Conservation (phyloP, 305 asterid species). For the Rubia occidens region DNA sequence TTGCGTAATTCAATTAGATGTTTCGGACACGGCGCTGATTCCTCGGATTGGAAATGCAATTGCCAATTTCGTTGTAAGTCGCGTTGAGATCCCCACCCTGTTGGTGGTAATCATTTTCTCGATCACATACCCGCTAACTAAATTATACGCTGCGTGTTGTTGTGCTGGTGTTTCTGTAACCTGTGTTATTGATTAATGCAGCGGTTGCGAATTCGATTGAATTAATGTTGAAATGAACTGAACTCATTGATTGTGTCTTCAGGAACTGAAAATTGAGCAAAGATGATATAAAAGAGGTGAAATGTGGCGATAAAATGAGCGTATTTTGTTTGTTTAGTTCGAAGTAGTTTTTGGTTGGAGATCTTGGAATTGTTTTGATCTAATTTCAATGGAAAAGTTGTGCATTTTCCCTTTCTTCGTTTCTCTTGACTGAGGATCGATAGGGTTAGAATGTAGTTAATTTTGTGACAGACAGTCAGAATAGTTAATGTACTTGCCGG, state of each 20-base stretch:
- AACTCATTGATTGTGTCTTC: constrained; percentile 1
- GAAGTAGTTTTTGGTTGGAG: constrained; percentile 9
- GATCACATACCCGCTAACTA: constrained; percentile 23
- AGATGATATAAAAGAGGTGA: neutral
- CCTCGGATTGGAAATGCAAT: constrained; percentile 45
- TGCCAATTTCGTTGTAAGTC: constrained; percentile 10
- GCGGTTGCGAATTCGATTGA: constrained; percentile 6
- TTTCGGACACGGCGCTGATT: constrained; percentile 26
- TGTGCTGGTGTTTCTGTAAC: neutral
- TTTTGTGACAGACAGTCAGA: neutral
- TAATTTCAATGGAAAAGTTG: neutral
- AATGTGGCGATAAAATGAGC: neutral
- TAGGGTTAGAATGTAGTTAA: constrained; percentile 3
- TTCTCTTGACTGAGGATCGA: constrained; percentile 1
- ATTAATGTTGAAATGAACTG: constrained; percentile 7
- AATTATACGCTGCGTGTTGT: neutral
- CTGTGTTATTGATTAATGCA: constrained; percentile 8
- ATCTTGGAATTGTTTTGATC: neutral
- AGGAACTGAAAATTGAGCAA: constrained; percentile 1
- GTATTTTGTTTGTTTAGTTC: neutral
- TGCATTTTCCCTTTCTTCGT: neutral
- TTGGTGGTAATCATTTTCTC: constrained; percentile 36
- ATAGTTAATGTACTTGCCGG: neutral
- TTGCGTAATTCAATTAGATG: constrained; percentile 17
- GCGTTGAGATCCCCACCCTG: constrained; percentile 34